phyloP scores from a whole-genome alignment of 371 early-diverging fungal species.

The Mortierella sp. region DNA sequence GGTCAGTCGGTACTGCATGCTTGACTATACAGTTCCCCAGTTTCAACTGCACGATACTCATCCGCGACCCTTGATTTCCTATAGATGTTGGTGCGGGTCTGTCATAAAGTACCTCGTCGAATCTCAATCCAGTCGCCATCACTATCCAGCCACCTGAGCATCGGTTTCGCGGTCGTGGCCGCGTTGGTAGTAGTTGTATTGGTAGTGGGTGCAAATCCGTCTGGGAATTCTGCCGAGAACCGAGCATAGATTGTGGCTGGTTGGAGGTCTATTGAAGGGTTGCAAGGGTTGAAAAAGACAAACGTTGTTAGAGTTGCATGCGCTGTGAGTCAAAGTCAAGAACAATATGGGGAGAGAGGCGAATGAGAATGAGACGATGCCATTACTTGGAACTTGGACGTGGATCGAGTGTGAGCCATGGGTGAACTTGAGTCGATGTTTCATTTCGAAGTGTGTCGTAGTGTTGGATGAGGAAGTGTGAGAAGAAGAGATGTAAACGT shows the following conservation, averaged over 20 bases:
- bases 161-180: not conserved
- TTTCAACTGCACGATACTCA: not conserved
- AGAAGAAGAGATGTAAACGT: not conserved
- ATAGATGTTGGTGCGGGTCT: not conserved
- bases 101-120: constrained; percentile 21
- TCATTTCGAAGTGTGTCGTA: constrained; percentile 6
- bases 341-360: not conserved
- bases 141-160: constrained; percentile 37
- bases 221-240: constrained; percentile 38
- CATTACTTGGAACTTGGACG: constrained; percentile 38
- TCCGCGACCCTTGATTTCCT: not conserved
- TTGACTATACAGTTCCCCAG: not conserved
- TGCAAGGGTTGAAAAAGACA: not conserved
- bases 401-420: constrained; percentile 40
- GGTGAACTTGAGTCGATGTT: constrained; percentile 37
- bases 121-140: constrained; percentile 53
- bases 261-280: constrained; percentile 22
- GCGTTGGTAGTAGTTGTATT: too few species aligned
- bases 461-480: not conserved
- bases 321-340: not conserved
- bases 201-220: constrained; percentile 12
- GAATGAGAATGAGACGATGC: not conserved
- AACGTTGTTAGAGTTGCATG: not conserved
- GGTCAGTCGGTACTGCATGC: not conserved
- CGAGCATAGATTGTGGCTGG: constrained; percentile 35